phyloP scores from a whole-genome alignment of 352 stramenopile species.

The Plasmopara halstedii region DNA sequence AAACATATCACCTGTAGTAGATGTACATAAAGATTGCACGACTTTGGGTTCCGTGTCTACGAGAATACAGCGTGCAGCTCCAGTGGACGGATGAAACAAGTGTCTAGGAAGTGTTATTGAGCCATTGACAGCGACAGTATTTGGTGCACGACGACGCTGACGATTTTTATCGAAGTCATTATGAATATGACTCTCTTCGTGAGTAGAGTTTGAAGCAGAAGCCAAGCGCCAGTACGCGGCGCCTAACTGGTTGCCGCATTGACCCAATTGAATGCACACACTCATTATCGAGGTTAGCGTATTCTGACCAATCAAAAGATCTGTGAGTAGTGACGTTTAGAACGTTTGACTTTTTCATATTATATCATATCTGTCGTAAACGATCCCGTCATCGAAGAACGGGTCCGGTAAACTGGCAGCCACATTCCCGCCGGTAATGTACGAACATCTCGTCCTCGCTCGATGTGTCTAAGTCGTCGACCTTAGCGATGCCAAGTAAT shows the following conservation, averaged over 20 bases:
- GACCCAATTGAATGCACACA: constrained; percentile 56
- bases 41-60: constrained; percentile 80
- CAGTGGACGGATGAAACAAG: constrained; percentile 42
- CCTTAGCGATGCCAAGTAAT: no score
- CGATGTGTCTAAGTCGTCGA: no score
- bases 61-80: constrained; percentile 54
- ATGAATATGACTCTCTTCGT: not conserved
- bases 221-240: constrained; percentile 63
- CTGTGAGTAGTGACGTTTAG: constrained; percentile 12
- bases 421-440: no score
- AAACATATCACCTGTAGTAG: not conserved
- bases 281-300: constrained; percentile 29
- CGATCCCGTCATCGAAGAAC: no score
- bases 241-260: constrained; percentile 73
- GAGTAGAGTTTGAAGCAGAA: not conserved
- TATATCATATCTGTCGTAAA: no score
- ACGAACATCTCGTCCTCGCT: no score
- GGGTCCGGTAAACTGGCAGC: no score
- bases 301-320: not conserved
- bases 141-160: constrained; percentile 1
- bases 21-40: constrained; percentile 28
- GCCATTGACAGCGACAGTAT: not conserved
- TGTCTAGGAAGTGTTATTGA: constrained; percentile 21
- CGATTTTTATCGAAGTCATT: not conserved
- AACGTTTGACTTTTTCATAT: no score